Percentiles rank a stretch among this genome's conserved stretches.
phyloP scores from a whole-genome alignment of 2,329 filamentous ascomycete genomes.

The Calonectria fujianensis region DNA sequence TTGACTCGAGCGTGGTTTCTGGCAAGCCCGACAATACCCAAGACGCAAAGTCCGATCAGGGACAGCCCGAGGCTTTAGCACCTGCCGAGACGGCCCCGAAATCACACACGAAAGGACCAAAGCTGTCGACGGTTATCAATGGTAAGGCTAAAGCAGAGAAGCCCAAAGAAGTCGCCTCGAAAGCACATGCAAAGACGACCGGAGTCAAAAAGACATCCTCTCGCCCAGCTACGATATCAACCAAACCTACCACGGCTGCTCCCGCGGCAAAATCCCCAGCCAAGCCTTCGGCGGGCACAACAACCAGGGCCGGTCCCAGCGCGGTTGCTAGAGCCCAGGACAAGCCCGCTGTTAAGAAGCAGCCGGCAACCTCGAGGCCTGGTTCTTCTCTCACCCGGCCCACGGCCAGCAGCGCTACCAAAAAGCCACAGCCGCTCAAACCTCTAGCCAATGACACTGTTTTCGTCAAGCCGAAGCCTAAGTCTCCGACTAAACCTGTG shows the following conservation, averaged over 20 bases:
- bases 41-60: slow-evolving; percentile 34
- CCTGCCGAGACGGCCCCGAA: slow-evolving; percentile 40
- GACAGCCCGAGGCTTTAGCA: slow-evolving; percentile 30
- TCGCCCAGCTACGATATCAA: slow-evolving; percentile 52
- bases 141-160: slow-evolving; percentile 53
- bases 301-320: slow-evolving; percentile 57
- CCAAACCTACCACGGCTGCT: slow-evolving; percentile 49
- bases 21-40: slow-evolving; percentile 54
- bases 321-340: slow-evolving; percentile 52
- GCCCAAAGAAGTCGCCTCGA: slow-evolving; percentile 44
- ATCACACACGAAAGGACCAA: slow-evolving; percentile 45
- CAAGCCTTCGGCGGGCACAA: slow-evolving; percentile 51
- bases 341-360: slow-evolving; percentile 59
- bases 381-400: slow-evolving; percentile 55
- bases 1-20: slow-evolving; percentile 53
- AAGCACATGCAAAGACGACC: slow-evolving; percentile 40
- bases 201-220: slow-evolving; percentile 47
- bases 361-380: slow-evolving; percentile 53
- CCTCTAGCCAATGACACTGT: slow-evolving; percentile 63
- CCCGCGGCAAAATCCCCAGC: slow-evolving; percentile 48
- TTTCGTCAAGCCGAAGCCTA: slow-evolving; percentile 76
- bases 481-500: slow-evolving; percentile 81
- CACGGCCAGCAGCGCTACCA: slow-evolving; percentile 58
- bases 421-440: slow-evolving; percentile 67
- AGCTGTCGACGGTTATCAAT: slow-evolving; percentile 44